These are phyloP conservation scores for Neurospora tetrasperma DNA, from an alignment of 495 filamentous ascomycete species.

Conservation along the genomic window DNA sequence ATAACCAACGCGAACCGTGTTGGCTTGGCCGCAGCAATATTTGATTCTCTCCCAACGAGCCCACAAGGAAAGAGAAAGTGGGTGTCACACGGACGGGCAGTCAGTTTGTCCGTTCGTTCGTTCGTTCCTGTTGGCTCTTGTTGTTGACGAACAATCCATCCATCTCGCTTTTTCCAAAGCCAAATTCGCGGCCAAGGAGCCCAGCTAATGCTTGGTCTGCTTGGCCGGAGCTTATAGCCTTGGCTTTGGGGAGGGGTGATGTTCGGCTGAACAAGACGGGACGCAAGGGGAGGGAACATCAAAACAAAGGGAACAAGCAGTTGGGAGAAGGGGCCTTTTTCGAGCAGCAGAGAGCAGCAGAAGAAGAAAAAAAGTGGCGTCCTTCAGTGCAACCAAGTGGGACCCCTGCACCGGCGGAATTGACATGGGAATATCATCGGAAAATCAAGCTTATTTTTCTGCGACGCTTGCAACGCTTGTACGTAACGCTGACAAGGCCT, in stretches of 20 bases:
- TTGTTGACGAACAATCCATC: background rate
- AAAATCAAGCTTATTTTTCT: conserved; percentile 28
- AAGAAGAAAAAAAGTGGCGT: background rate
- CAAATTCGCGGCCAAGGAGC: background rate
- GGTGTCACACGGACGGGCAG: background rate
- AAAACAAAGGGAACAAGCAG: background rate
- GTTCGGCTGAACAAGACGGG: background rate
- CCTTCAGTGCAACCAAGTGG: conserved; percentile 1
- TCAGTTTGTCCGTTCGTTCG: background rate
- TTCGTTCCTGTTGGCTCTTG: background rate
- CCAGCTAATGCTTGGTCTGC: background rate
- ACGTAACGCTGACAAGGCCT: background rate
- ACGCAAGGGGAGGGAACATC: background rate
- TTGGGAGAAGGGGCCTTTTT: background rate
- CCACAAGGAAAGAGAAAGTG: background rate
- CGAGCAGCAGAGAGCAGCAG: background rate
- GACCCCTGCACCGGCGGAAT: conserved; percentile 14
- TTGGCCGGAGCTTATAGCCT: background rate
- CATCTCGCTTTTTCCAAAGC: background rate
- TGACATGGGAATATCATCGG: conserved; percentile 21
- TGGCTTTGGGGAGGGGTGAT: background rate
- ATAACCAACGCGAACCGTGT: background rate
- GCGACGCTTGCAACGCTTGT: conserved; percentile 2
- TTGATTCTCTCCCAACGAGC: background rate
- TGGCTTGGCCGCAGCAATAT: background rate